Evolutionary conservation across 768 basidiomycete genomes (phyloP).

Genomic region (Calocera cornea): DNA sequence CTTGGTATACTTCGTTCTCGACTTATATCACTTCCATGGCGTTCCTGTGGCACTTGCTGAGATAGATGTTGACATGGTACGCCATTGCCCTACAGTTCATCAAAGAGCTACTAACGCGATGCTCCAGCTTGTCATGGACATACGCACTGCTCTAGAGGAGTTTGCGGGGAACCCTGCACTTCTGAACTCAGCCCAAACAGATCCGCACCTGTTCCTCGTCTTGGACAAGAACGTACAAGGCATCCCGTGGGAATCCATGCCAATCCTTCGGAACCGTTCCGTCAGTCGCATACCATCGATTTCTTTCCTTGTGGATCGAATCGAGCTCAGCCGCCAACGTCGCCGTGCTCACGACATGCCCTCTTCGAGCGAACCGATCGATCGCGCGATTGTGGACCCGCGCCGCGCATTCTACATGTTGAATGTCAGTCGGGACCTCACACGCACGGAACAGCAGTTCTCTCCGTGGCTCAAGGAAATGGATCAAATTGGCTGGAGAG

Average conservation of each 20-base stretch:
- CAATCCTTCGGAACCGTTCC: slow-evolving; percentile 66
- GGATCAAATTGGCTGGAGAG: slow-evolving; percentile 67
- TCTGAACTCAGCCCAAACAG: slow-evolving; percentile 22
- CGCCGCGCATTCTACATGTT: slow-evolving; percentile 67
- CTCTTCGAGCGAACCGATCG: slow-evolving; percentile 17
- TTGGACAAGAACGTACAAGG: slow-evolving; percentile 80
- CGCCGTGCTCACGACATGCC: slow-evolving; percentile 17
- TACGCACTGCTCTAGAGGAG: slow-evolving; percentile 65
- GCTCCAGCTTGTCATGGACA: slow-evolving; percentile 48
- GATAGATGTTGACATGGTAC: slow-evolving; percentile 79
- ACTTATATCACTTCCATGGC: slow-evolving; percentile 88
- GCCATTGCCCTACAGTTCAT: slow-evolving; percentile 7
- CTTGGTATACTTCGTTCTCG: slow-evolving; percentile 81
- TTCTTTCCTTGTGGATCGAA: slow-evolving; percentile 73
- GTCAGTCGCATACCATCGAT: slow-evolving; percentile 87
- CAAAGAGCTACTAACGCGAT: background rate
- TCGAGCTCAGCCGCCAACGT: slow-evolving; percentile 45
- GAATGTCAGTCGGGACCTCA: slow-evolving; percentile 86
- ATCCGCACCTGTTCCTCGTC: slow-evolving; percentile 73
- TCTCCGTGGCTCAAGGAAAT: slow-evolving; percentile 62
- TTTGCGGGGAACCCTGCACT: slow-evolving; percentile 34
- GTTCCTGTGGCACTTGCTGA: slow-evolving; percentile 79
- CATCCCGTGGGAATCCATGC: slow-evolving; percentile 93
- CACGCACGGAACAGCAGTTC: slow-evolving; percentile 71
- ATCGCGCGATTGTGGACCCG: slow-evolving; percentile 47